Evolutionary conservation across 345 rosid species (phyloP), one percentile per base, ranked within the genome.

Genomic region (Syzygium grande): DNA sequence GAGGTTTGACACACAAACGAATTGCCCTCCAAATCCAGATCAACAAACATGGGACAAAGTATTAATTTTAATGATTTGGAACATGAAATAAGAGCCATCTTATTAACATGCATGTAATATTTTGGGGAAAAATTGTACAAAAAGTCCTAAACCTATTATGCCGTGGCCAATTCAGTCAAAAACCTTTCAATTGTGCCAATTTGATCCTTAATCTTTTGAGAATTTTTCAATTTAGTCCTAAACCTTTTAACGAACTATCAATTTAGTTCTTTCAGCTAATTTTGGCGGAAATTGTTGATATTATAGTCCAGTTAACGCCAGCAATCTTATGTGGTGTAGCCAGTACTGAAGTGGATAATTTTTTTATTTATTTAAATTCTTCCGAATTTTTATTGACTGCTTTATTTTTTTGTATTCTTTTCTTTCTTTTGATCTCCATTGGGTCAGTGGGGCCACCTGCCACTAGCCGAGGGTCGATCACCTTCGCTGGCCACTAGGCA

Each of bases 371-470:
- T 52, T 52, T 14, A 2, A 54, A 22, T 8, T 22, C 9, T 55
- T 0, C 6, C 10, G 2, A 56, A 56, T 56, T 9, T 56, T 56
- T 56, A 56, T 27, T 56, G 10, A 3, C 12, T 56, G 10, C 10
- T 3, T 55, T 22, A 43, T 3, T 54, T 54, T 54, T 55, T 3
- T 55, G 8, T 43, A 43, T 8, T 55, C 9, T 21, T 1, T 21
- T 2, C 0, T 19, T 55, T 21, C 11, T 55, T 55, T 22, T 56
- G 23, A 56, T 23, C 61, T 56, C 25, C 61, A 56, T 0, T 22
- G 7, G 61, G 61, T 0, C 0, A 0, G 61, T 0, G 0, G 25
- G n/a, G n/a, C 10, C 61, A 56, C 0, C 0, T 2, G n/a, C n/a
- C 61, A 56, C n/a, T 23, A 56, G 46, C 7, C 3, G 46, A 43